Evolutionary conservation across 1,139 yeast genomes (phyloP).

Genomic region (Geotrichum australiense): DNA sequence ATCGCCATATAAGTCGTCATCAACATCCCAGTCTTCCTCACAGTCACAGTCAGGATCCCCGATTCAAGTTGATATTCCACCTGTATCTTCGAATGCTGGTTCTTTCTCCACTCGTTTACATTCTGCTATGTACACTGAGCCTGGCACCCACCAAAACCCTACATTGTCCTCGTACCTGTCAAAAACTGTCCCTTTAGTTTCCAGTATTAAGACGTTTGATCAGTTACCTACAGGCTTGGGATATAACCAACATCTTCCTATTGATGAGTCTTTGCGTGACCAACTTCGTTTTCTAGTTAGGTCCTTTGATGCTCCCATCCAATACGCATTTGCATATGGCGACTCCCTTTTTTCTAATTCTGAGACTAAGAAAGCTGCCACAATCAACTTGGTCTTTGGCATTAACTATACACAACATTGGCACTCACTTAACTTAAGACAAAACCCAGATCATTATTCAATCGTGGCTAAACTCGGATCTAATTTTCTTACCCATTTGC

Average conservation of each 20-base stretch:
- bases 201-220: too few relatives aligned
- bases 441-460: constrained; percentile 72
- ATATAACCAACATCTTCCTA: constrained; percentile 49
- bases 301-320: constrained; percentile 61
- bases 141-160: too few relatives aligned
- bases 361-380: constrained; percentile 42
- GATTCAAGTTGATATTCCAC: too few relatives aligned
- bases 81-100: too few relatives aligned
- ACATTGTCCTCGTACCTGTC: too few relatives aligned
- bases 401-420: constrained; percentile 69
- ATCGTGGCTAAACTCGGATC: constrained; percentile 54
- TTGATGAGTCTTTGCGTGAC: constrained; percentile 41
- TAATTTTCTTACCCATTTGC: too few relatives aligned
- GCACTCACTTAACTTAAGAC: constrained; percentile 63
- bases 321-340: constrained; percentile 86
- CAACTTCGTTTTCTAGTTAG: constrained; percentile 44
- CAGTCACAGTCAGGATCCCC: too few relatives aligned
- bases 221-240: constrained; percentile 51
- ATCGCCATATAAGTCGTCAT: too few relatives aligned
- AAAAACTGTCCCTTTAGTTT: too few relatives aligned
- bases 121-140: too few relatives aligned
- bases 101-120: too few relatives aligned
- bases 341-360: constrained; percentile 90
- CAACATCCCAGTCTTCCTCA: too few relatives aligned
- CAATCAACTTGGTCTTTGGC: constrained; percentile 80